Evolutionary conservation across 768 basidiomycete species (phyloP).

Genomic region (Scleroderma citrinum): DNA sequence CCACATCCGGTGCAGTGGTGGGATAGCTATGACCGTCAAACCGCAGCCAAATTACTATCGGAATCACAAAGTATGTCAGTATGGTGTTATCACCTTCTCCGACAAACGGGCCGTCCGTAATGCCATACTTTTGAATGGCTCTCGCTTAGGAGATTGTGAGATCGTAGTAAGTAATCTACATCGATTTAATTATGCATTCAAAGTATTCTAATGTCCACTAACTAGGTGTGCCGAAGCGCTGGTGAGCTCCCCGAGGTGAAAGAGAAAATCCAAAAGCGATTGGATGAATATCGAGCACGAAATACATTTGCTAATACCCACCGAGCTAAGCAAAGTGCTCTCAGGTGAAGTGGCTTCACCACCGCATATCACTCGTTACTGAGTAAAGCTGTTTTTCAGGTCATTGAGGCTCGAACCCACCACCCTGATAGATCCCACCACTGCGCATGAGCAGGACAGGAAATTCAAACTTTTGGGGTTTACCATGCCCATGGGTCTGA

Average conservation of each 20-base stretch:
- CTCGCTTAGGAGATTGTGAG: constrained; percentile 29
- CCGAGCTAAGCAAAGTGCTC: constrained; percentile 20
- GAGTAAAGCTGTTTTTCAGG: constrained; percentile 9
- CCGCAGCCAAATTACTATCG: constrained; percentile 24
- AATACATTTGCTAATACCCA: constrained; percentile 10
- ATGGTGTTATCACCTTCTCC: constrained; percentile 46
- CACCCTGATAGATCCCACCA: constrained; percentile 16
- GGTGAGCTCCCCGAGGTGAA: constrained; percentile 30
- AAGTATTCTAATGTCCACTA: neutral
- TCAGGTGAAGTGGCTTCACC: constrained; percentile 10
- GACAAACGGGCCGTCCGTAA: constrained; percentile 29
- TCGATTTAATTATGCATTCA: neutral
- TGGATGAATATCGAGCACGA: constrained; percentile 18
- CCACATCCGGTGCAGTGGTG: constrained; percentile 28
- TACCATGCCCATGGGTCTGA: constrained; percentile 14
- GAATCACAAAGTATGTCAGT: constrained; percentile 39
- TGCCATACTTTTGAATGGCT: constrained; percentile 39
- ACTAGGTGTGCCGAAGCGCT: constrained; percentile 22
- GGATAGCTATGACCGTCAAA: constrained; percentile 22
- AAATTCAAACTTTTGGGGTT: constrained; percentile 8
- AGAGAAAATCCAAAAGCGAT: constrained; percentile 23
- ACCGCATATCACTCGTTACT: neutral
- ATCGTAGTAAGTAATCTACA: constrained; percentile 35
- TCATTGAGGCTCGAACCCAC: constrained; percentile 23
- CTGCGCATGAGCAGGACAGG: constrained; percentile 3